Percentiles rank a stretch among this genome's conserved stretches.
Evolutionary conservation across 352 stramenopile species (phyloP).

Genomic region (Globisporangium barbulae): DNA sequence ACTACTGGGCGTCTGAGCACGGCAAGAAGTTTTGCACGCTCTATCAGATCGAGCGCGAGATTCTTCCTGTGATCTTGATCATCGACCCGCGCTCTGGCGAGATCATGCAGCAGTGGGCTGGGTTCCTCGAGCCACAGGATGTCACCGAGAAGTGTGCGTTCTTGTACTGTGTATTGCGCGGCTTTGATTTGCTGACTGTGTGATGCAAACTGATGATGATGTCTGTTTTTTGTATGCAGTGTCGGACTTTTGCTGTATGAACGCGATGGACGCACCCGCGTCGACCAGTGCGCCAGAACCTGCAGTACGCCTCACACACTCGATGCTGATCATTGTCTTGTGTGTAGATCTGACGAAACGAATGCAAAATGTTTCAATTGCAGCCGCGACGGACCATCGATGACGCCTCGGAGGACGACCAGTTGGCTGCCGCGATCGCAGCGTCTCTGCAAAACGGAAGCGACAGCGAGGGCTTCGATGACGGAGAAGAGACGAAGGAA

Average conservation of each 20-base stretch:
- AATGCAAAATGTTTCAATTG: too few species aligned
- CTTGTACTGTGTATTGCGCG: not conserved
- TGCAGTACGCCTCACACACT: not conserved
- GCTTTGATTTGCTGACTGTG: not conserved
- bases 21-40: conserved; percentile 82
- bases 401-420: conserved; percentile 70
- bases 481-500: conserved; percentile 27
- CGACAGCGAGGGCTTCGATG: conserved; percentile 30
- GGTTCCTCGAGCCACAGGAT: conserved; percentile 62
- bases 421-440: conserved; percentile 76
- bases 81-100: conserved; percentile 76
- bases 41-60: conserved; percentile 72
- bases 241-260: conserved; percentile 65
- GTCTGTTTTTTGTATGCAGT: conserved; percentile 25
- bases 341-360: not conserved
- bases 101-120: conserved; percentile 61
- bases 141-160: conserved; percentile 74
- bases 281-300: not conserved
- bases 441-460: conserved; percentile 59
- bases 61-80: conserved; percentile 67
- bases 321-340: not conserved
- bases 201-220: conserved; percentile 6
- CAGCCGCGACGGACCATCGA: conserved; percentile 27
- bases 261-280: conserved; percentile 30
- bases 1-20: conserved; percentile 73